Evolutionary conservation across 2,329 filamentous ascomycete genomes (phyloP).

Genomic region (Alternaria triticimaculans): DNA sequence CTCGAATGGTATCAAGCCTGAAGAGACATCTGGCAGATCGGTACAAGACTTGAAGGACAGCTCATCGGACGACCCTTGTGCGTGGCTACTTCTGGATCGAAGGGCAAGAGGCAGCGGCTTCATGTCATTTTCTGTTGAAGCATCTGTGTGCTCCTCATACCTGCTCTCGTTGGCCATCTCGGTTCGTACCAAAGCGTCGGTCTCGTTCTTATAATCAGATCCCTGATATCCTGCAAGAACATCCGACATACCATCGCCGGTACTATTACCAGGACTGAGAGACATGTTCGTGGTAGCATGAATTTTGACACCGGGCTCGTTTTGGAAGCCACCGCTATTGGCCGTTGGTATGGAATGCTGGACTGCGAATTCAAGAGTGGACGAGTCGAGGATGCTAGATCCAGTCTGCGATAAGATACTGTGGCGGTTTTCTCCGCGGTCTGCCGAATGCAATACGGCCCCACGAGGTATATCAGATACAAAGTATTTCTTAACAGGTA

Average conservation of each 20-base stretch:
- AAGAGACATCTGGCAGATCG: slow-evolving; percentile 21
- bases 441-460: background rate
- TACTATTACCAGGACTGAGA: slow-evolving; percentile 23
- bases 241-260: slow-evolving; percentile 44
- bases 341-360: slow-evolving; percentile 40
- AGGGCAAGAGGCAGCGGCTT: slow-evolving; percentile 1
- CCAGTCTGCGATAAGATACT: slow-evolving; percentile 36
- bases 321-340: slow-evolving; percentile 16
- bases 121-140: background rate
- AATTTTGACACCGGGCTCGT: slow-evolving; percentile 8
- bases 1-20: background rate
- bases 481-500: background rate
- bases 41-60: slow-evolving; percentile 46
- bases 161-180: background rate
- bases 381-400: slow-evolving; percentile 38
- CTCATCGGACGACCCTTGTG: slow-evolving; percentile 39
- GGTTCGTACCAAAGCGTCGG: background rate
- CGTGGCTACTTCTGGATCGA: slow-evolving; percentile 25
- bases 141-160: slow-evolving; percentile 13
- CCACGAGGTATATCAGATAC: background rate
- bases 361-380: slow-evolving; percentile 41
- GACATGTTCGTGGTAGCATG: slow-evolving; percentile 1
- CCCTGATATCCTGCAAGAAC: slow-evolving; percentile 42
- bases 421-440: slow-evolving; percentile 16
- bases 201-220: slow-evolving; percentile 31